These are phyloP conservation scores for Prunus campanulata DNA, from an alignment of 306 rosid genomes.

Conservation along the genomic window DNA sequence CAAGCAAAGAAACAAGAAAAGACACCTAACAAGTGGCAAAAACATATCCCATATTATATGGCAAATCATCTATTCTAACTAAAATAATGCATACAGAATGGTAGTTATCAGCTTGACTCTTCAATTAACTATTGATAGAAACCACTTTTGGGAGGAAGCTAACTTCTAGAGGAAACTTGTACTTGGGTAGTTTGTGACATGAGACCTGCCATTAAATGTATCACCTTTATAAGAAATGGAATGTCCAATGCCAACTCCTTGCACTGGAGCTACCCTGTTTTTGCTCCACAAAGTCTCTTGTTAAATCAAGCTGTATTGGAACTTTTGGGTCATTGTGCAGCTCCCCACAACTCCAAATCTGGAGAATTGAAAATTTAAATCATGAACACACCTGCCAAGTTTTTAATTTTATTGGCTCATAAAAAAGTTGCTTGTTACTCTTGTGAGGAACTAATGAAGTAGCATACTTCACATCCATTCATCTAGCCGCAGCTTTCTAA, in stretches of 20 bases:
- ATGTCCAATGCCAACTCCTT: conserved; percentile 69
- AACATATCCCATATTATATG: neutral
- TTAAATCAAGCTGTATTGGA: conserved; percentile 57
- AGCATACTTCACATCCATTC: neutral
- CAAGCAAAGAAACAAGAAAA: neutral
- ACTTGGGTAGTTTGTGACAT: neutral
- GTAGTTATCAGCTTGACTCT: conserved; percentile 4
- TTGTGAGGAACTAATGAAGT: neutral
- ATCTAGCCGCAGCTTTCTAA: neutral
- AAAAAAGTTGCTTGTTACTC: neutral
- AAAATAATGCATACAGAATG: neutral
- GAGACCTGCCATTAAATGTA: neutral
- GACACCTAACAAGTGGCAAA: neutral
- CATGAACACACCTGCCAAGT: neutral
- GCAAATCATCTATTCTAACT: neutral
- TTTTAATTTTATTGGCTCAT: neutral
- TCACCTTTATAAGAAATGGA: conserved; percentile 60
- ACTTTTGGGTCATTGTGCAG: conserved; percentile 39
- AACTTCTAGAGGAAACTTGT: neutral
- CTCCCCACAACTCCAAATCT: conserved; percentile 88
- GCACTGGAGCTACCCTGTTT: too few relatives aligned
- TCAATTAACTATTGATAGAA: neutral
- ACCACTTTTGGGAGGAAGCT: neutral
- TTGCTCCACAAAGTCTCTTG: conserved; percentile 67
- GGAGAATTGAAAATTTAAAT: conserved; percentile 18